Conservation (phyloP, 208 protist species). For the Trypanosomatidae sp. region DNA sequence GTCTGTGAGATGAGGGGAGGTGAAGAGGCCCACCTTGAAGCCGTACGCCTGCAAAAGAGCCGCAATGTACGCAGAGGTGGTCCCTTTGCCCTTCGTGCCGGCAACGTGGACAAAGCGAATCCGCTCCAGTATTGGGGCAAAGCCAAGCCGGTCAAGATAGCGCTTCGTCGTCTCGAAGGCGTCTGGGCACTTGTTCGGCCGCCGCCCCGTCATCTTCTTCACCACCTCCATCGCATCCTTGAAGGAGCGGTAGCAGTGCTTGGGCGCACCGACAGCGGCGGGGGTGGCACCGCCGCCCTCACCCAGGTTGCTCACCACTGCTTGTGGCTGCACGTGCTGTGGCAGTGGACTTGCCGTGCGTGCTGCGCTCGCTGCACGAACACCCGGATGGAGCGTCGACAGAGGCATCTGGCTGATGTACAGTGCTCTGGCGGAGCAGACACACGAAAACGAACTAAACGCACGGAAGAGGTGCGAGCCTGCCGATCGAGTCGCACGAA, state of each 20-base stretch:
- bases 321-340: not conserved
- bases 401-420: slow-evolving; percentile 17
- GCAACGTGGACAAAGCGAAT: slow-evolving; percentile 94
- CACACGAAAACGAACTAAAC: not conserved
- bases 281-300: slow-evolving; percentile 5
- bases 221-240: slow-evolving; percentile 58
- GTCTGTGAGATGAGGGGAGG: slow-evolving; percentile 89
- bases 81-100: slow-evolving; percentile 94
- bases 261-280: not conserved
- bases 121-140: slow-evolving; percentile 90
- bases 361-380: not conserved
- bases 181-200: slow-evolving; percentile 55
- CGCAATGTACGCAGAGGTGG: slow-evolving; percentile 78
- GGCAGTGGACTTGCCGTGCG: not conserved
- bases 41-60: slow-evolving; percentile 81
- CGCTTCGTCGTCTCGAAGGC: slow-evolving; percentile 88
- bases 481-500: not conserved
- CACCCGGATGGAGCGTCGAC: slow-evolving; percentile 36
- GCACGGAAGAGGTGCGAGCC: not conserved
- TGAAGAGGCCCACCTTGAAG: slow-evolving; percentile 89
- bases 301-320: slow-evolving; percentile 20
- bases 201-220: slow-evolving; percentile 43
- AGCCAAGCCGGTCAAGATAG: slow-evolving; percentile 81
- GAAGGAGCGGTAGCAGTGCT: slow-evolving; percentile 49
- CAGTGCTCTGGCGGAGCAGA: not conserved